Evolutionary conservation across 2,329 filamentous ascomycete species (phyloP), one percentile per base, ranked within the genome.

Genomic region (Verticillium nonalfalfae): DNA sequence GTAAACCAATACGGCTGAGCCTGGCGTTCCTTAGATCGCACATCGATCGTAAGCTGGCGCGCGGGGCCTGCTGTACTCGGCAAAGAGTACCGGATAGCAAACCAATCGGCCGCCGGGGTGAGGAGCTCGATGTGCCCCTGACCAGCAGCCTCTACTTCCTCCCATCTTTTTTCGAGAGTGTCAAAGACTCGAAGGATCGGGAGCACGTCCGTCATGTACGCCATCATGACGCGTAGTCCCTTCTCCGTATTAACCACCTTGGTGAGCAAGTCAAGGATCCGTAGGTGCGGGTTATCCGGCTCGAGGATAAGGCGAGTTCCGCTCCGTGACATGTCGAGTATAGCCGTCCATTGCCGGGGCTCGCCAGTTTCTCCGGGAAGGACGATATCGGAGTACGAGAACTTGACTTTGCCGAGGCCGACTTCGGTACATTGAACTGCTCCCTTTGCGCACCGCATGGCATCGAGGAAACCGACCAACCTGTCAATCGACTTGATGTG

Each of bases 381-480:
- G 63, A 56, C 65, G 61, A 60, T 65, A 40, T 77, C 72, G 59
- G 78, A 79, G 71, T 95, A 96, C n/a, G 80, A 84, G 71, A 95
- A 92, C 2, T 82, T 76, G 6, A 95, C 81, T 64, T 83, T 79
- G 66, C 79, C 78, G 60, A 94, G 78, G 15, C 83, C 85, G 60
- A 89, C 80, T 50, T 81, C 77, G 66, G 87, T 81, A 69, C 83
- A 83, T 54, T 77, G 76, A 39, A 90, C 81, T 59, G 81, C 79
- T 15, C 79, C 79, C 56, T 78, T 77, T 66, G 84, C 79, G 64
- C 79, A 77, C 60, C 85, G 78, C 64, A 93, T 83, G 1, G 88
- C 85, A 55, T 86, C 82, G 33, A 92, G 79, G 68, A 90, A 91
- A 54, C 83, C 82, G 45, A 91, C 86, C 34, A 95, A 80, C 21